Percentiles rank a stretch among this genome's conserved stretches.
phyloP scores from a whole-genome alignment of 2,329 filamentous ascomycete genomes.

The Gnomoniopsis sp. region DNA sequence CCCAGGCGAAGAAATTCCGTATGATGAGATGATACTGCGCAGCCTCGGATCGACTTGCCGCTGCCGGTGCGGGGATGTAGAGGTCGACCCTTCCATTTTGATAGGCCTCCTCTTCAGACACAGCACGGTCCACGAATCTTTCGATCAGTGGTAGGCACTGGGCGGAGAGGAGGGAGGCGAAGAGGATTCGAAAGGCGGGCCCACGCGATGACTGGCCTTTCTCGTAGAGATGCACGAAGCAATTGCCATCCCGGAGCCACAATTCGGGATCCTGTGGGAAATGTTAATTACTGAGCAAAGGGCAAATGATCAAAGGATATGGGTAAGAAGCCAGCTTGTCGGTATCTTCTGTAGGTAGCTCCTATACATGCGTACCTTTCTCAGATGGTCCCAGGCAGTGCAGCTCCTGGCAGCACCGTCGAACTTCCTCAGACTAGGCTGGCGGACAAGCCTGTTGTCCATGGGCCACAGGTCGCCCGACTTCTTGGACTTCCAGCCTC shows the following conservation, averaged over 20 bases:
- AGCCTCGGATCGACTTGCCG: conserved; percentile 48
- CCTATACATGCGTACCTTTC: conserved; percentile 47
- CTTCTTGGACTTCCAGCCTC: conserved; percentile 33
- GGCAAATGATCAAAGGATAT: neutral
- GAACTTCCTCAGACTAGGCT: conserved; percentile 43
- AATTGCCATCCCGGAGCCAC: conserved; percentile 66
- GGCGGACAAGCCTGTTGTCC: conserved; percentile 21
- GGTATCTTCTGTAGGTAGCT: too few species aligned
- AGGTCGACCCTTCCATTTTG: conserved; percentile 47
- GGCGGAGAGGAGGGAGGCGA: conserved; percentile 52
- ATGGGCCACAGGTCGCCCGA: conserved; percentile 28
- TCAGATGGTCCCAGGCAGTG: conserved; percentile 43
- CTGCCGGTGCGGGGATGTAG: conserved; percentile 64
- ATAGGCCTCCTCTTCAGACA: conserved; percentile 19
- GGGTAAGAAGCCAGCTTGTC: too few species aligned
- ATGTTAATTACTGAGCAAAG: neutral
- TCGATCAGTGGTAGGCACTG: conserved; percentile 61
- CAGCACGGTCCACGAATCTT: conserved; percentile 39
- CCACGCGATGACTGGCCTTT: conserved; percentile 61
- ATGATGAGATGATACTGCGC: conserved; percentile 65
- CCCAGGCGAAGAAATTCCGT: conserved; percentile 73
- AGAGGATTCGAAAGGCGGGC: conserved; percentile 65
- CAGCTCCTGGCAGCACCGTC: conserved; percentile 45
- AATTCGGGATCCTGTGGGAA: conserved; percentile 63
- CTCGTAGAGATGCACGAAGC: conserved; percentile 66